Evolutionary conservation across 1,284 basidiomycete genomes (phyloP).

Genomic region (Mycena citricolor): DNA sequence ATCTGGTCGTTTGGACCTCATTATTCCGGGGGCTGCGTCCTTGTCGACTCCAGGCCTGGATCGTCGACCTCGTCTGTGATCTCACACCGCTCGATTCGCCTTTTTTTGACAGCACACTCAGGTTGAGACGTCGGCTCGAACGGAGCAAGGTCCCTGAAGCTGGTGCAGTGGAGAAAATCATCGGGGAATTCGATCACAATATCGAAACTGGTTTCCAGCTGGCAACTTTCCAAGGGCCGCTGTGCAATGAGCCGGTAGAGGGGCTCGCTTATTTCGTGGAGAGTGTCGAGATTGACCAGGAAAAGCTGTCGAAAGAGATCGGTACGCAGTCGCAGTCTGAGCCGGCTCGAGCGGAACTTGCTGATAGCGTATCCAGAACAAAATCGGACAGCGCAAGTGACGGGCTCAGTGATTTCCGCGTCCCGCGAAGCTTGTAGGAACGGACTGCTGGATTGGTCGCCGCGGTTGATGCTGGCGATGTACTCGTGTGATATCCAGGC

Average conservation of each 20-base stretch:
- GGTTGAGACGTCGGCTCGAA: conserved; percentile 50
- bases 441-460: conserved; percentile 96
- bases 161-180: conserved; percentile 34
- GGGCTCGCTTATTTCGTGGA: conserved; percentile 94
- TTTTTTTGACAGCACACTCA: conserved; percentile 29
- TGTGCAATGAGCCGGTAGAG: conserved; percentile 94
- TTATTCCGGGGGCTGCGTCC: conserved; percentile 81
- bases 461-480: conserved; percentile 96
- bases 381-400: conserved; percentile 72
- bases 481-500: conserved; percentile 99
- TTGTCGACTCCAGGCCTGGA: conserved; percentile 65
- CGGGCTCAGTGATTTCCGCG: conserved; percentile 86
- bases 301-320: conserved; percentile 62
- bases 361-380: conserved; percentile 46
- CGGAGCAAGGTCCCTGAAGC: conserved; percentile 37
- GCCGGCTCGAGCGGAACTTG: conserved; percentile 1
- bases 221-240: conserved; percentile 89
- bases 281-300: conserved; percentile 62
- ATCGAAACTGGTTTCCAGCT: conserved; percentile 96
- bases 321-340: conserved; percentile 39
- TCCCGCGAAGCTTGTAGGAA: conserved; percentile 88
- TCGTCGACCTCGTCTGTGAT: conserved; percentile 51
- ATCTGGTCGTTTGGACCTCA: conserved; percentile 95
- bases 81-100: conserved; percentile 1
- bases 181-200: conserved; percentile 72